Conservation (phyloP, 2,329 filamentous ascomycete genomes). For the Tolypocladium amazonense region DNA sequence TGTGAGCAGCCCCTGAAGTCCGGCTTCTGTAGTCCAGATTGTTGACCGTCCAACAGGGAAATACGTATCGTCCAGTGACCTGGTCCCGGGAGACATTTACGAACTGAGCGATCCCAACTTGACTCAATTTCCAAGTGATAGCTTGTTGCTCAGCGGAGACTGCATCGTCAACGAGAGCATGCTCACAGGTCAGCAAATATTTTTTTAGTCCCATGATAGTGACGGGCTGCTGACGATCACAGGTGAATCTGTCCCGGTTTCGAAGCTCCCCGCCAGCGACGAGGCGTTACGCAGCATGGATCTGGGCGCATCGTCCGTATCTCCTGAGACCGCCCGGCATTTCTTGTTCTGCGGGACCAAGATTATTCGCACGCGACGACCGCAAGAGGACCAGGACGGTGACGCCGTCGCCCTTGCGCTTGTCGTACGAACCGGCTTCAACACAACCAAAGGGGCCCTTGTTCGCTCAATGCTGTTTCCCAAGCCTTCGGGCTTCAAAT, state of each 20-base stretch:
- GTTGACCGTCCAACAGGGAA: constrained; percentile 44
- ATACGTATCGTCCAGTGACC: constrained; percentile 72
- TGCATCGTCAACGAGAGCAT: constrained; percentile 99
- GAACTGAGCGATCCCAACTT: constrained; percentile 91
- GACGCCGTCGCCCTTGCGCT: constrained; percentile 88
- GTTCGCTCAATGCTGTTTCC: constrained; percentile 98
- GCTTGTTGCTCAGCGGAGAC: constrained; percentile 81
- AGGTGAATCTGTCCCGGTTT: constrained; percentile 93
- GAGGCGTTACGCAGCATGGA: constrained; percentile 68
- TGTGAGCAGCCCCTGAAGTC: constrained; percentile 41
- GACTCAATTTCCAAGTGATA: constrained; percentile 83
- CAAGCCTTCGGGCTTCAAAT: constrained; percentile 96
- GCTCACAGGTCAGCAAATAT: constrained; percentile 52
- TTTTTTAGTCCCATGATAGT: too few species aligned
- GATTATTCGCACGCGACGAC: constrained; percentile 80
- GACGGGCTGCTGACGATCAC: constrained; percentile 2
- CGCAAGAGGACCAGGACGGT: constrained; percentile 74
- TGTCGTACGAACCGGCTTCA: constrained; percentile 89
- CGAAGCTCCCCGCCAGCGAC: constrained; percentile 76
- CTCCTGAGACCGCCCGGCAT: constrained; percentile 73
- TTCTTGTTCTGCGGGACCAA: constrained; percentile 94
- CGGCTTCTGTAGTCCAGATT: not conserved
- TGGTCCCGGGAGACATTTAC: constrained; percentile 93
- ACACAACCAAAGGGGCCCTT: constrained; percentile 91
- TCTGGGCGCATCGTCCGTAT: constrained; percentile 69